A percentile compares a stretch with the other conserved stretches of the same genome.
Conservation (phyloP, 495 filamentous ascomycete genomes). For the Aspergillus mulundensis region DNA sequence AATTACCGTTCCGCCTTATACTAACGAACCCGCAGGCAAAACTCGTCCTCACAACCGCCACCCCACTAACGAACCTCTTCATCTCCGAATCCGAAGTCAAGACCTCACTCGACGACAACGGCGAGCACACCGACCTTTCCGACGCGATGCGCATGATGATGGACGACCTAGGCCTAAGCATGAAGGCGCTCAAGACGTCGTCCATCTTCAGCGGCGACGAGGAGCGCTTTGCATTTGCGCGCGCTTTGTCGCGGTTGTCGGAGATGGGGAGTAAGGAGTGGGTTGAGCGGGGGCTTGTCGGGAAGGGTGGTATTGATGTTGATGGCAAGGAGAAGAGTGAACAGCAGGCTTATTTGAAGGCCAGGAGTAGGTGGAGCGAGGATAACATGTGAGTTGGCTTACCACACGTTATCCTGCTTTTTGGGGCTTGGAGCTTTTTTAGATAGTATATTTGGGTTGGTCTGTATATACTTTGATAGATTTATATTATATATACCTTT, state of each 20-base stretch:
- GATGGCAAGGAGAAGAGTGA: constrained; percentile 55
- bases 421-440: too few species aligned
- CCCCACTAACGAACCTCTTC: constrained; percentile 82
- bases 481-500: not conserved
- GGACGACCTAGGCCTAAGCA: constrained; percentile 88
- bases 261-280: constrained; percentile 96
- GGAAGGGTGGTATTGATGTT: constrained; percentile 44
- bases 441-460: too few species aligned
- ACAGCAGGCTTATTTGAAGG: constrained; percentile 60
- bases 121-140: constrained; percentile 59
- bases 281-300: constrained; percentile 84
- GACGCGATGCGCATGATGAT: constrained; percentile 86
- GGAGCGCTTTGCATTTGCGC: constrained; percentile 92
- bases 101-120: constrained; percentile 31
- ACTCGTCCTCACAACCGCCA: constrained; percentile 84
- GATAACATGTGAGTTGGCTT: constrained; percentile 57
- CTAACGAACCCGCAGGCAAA: constrained; percentile 58
- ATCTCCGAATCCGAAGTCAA: constrained; percentile 74
- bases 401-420: too few species aligned
- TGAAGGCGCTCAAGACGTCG: constrained; percentile 77
- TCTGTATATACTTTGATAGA: not conserved
- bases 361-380: constrained; percentile 63
- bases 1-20: not conserved
- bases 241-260: constrained; percentile 75
- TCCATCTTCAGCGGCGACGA: constrained; percentile 92